Evolutionary conservation across 495 filamentous ascomycete species (phyloP), one percentile per base, ranked within the genome.

Genomic region (Staphylotrichum tortipilum): DNA sequence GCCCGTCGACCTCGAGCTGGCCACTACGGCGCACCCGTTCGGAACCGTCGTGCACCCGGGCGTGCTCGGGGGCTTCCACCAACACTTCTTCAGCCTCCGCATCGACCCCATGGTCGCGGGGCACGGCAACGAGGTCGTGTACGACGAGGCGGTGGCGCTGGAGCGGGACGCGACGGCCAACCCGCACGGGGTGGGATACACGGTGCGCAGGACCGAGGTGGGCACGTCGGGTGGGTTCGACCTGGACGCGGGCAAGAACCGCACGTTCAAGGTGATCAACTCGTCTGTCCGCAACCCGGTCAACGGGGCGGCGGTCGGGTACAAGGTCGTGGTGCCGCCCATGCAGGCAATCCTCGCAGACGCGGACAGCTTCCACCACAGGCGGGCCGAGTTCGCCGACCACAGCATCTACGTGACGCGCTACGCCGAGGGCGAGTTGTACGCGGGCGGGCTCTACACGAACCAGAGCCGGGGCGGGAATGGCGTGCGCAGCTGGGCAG

Each of bases 71-170:
- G 62, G 46, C 47, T 80, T 47, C 79, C 89, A 95, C 55, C 89
- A 95, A 58, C 89, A 95, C 68, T 86, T 94, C 64, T 92, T 95
- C 68, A 88, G 84, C 3, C 79, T 94, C 2, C 84, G 89, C 12
- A 74, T 95, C 14, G 89, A 95, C 63, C 89, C 89, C 6, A 78
- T 79, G 35, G 74, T 94, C 47, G 88, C 87, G 50, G 90, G 88
- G 3, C 79, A 79, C 54, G 68, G 74, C 37, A 89, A 89, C 60
- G 79, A 83, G 7, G 75, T 86, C 42, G 69, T 86, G 0, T 80
- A 89, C 68, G 84, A 86, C 15, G 78, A 85, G 40, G 79, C 79
- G 10, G 42, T 60, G 7, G 51, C 75, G 0, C 30, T 78, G 1
- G 71, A 72, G 3, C 63, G 64, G 15, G 75, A 81, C 61, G 60